Evolutionary conservation across 805 yeast species (phyloP), one percentile per base, ranked within the genome.

Genomic region (Candida takata): DNA sequence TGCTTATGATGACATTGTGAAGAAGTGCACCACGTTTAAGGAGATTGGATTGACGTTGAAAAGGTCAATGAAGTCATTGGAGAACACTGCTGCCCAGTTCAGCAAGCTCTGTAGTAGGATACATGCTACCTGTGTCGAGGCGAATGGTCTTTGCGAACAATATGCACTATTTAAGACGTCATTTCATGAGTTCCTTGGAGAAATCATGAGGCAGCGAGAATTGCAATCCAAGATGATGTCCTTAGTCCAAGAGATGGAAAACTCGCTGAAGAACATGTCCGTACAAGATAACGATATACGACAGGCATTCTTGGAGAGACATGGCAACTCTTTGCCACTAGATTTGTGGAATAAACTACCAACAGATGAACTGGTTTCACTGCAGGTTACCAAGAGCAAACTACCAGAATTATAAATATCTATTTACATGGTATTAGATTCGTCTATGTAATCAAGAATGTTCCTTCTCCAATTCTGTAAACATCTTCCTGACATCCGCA

Each of bases 321-420:
- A 77, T 54, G 80, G 79, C 0, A 70, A 69, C 27, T 79, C 55
- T 43, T 56, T 80, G 11, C 88, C 88, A 0, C 35, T 29, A 30
- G 72, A 72, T 41, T 56, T 74, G 4, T 73, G 76, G 75, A 59
- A 17, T n/a, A 31, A 17, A 15, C 23, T 31, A 24, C 34, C 34
- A n/a, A 6, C 20, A 8, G 34, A 15, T 16, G 34, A 31, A n/a
- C 20, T 31, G 27, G 24, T 31, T 18, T 31, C 34, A 5, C 8
- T 31, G n/a, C 12, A 24, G n/a, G 24, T 31, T 14, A 17, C 21
- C 13, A 11, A 31, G 12, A 31, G 27, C 12, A 6, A 24, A 15
- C 23, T 31, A 17, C 34, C 34, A 10, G 16, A 31, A 18, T 4
- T 31, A 8, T 31, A 15, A 31, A 8, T 19, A n/a, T n/a, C 10